These are phyloP conservation scores for Urostyla sp. DNA, from an alignment of 73 alveolate genomes.

Conservation along the genomic window DNA sequence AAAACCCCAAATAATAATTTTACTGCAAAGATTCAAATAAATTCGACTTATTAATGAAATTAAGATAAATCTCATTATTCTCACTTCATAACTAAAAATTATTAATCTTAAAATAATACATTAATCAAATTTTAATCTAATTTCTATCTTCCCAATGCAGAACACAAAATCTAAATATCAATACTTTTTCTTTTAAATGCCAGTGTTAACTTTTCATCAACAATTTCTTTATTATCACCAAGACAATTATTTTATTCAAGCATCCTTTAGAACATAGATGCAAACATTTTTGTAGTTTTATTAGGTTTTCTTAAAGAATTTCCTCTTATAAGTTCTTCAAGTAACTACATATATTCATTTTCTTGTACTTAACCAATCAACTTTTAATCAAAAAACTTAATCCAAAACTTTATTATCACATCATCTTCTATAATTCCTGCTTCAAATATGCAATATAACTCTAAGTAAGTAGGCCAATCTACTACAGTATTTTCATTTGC, in stretches of 20 bases:
- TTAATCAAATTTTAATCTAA: slow-evolving; percentile 25
- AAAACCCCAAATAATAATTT: no score
- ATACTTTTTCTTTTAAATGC: slow-evolving; percentile 29
- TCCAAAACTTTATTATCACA: slow-evolving; percentile 61
- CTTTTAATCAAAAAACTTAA: slow-evolving; percentile 64
- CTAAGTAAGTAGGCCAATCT: slow-evolving; percentile 54
- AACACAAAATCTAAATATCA: slow-evolving; percentile 50
- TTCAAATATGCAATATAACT: slow-evolving; percentile 66
- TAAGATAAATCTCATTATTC: no score
- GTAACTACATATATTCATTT: slow-evolving; percentile 7
- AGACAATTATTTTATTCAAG: slow-evolving; percentile 31
- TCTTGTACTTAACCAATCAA: slow-evolving; percentile 42
- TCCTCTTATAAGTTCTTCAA: slow-evolving; percentile 70
- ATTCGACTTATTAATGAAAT: no score
- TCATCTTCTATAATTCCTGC: slow-evolving; percentile 54
- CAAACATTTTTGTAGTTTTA: slow-evolving; percentile 68
- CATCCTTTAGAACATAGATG: slow-evolving; percentile 41
- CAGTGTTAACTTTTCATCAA: slow-evolving; percentile 5
- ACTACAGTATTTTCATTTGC: slow-evolving; percentile 36
- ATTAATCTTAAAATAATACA: no score
- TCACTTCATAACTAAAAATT: neutral
- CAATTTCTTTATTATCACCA: slow-evolving; percentile 44
- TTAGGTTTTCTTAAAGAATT: slow-evolving; percentile 48
- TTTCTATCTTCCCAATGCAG: slow-evolving; percentile 60
- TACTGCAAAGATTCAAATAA: no score